Conservation (phyloP, 129 eudicot species). For the Flaveria sonorensis region DNA sequence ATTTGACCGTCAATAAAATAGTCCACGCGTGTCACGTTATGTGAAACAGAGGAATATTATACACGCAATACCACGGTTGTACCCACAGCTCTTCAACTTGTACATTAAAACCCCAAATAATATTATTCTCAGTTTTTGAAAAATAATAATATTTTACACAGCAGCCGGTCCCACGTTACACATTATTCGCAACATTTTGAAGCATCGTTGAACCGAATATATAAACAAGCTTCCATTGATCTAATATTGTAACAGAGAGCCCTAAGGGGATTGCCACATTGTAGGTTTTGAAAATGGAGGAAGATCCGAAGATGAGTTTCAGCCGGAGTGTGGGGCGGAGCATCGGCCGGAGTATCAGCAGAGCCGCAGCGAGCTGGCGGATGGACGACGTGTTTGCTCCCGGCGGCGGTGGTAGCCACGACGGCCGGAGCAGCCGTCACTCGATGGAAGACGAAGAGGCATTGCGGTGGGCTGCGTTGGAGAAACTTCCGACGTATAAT, state of each 20-base stretch:
- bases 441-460: slow-evolving; percentile 62
- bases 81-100: background rate
- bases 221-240: background rate
- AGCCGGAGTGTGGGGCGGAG: slow-evolving; percentile 28
- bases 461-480: slow-evolving; percentile 62
- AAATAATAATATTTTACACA: background rate
- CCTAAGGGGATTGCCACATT: background rate
- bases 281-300: slow-evolving; percentile 23
- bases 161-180: slow-evolving; percentile 7
- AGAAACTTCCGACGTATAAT: slow-evolving; percentile 56
- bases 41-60: background rate
- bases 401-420: slow-evolving; percentile 35
- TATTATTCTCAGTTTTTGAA: background rate
- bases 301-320: slow-evolving; percentile 24
- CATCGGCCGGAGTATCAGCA: slow-evolving; percentile 25
- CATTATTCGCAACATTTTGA: background rate
- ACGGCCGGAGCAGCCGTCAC: slow-evolving; percentile 41
- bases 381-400: slow-evolving; percentile 36
- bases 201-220: background rate
- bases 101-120: background rate
- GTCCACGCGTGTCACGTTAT: background rate
- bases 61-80: background rate
- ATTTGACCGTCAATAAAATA: background rate
- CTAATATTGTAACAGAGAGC: background rate
- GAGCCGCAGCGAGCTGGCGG: slow-evolving; percentile 33